Evolutionary conservation across 345 rosid species (phyloP), one percentile per base, ranked within the genome.

Genomic region (Microthlaspi erraticum): DNA sequence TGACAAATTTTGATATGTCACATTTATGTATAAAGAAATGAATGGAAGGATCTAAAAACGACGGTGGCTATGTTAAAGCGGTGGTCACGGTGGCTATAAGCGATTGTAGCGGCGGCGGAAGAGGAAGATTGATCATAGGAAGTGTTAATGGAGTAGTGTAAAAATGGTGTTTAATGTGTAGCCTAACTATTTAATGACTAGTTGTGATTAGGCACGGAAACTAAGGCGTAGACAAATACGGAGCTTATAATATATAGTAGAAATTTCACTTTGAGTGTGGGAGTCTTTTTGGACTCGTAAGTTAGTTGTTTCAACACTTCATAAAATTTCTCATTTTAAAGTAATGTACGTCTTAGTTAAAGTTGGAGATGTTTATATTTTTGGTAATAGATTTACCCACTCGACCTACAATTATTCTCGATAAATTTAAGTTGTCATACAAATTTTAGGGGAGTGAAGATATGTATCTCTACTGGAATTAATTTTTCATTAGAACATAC

Each of bases 61-160:
- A 49, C 52, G 52, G 51, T 70, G 75, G 44, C 9, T 45, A 36
- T 8, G 36, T 8, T 10, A 39, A 18, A 3, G 76, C 53, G 38
- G 62, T 62, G 76, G 54, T 33, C 69, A 71, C 68, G 62, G 75
- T 62, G 51, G 58, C 33, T 58, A 23, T 59, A 59, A 7, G 58
- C 10, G 42, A 26, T 60, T 19, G 69, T 71, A 42, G 54, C 29
- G 55, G 63, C 53, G 62, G 61, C 14, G 55, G 70, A 44, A 44
- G 46, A 54, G 46, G 64, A 16, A 41, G 64, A 26, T 71, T 34
- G 53, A 32, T 71, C 44, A 51, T 14, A 60, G 6, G 18, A 19
- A 33, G 64, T 26, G 45, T 14, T 5, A 10, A n/a, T 61, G 29
- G 54, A 61, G 19, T 39, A 3, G 36, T 17, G 75, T 52, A 14